Evolutionary conservation across 805 yeast species (phyloP), one percentile per base, ranked within the genome.

Genomic region (Candida maltosa): DNA sequence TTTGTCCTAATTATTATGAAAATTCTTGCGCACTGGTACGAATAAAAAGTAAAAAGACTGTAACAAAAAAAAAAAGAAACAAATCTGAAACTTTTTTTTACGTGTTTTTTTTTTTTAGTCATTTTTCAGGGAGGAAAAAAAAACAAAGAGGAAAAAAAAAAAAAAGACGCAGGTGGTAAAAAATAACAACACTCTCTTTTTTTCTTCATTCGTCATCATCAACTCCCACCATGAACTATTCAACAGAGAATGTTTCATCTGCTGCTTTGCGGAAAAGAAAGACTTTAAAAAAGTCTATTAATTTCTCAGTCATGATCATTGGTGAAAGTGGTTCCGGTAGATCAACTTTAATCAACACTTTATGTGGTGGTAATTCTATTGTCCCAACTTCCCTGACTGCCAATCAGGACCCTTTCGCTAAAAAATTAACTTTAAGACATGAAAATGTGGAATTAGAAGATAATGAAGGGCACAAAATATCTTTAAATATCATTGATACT

Each of bases 271-370:
- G 73, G 37, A 85, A 85, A 65, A 78, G 85, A 56, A 86, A 86
- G 66, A 83, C 80, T 32, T 66, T 85, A 60, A 87, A 86, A 61
- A 83, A 86, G 61, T 84, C 88, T 22, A 78, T 86, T 65, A 86
- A 85, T 52, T 87, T 88, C 69, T 83, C 94, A 16, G 57, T 85
- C 40, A 81, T 88, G 91, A 80, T 86, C 25, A 81, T 87, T 37
- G 97, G 96, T 28, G 83, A 85, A 54, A 77, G 82, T 31, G 97
- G 97, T 2, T 67, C 80, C 30, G 96, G 96, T 12, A 76, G 96
- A 56, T 83, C 95, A n/a, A 88, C 96, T 4, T 83, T 88, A 51
- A 86, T 89, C 56, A 88, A 89, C 65, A 83, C 95, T 24, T 69
- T 88, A 35, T 88, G 96, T 64, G 95, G 85, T 40, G 93, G 88